phyloP scores from a whole-genome alignment of 1,284 basidiomycete genomes.

The Omphalotus olearius region DNA sequence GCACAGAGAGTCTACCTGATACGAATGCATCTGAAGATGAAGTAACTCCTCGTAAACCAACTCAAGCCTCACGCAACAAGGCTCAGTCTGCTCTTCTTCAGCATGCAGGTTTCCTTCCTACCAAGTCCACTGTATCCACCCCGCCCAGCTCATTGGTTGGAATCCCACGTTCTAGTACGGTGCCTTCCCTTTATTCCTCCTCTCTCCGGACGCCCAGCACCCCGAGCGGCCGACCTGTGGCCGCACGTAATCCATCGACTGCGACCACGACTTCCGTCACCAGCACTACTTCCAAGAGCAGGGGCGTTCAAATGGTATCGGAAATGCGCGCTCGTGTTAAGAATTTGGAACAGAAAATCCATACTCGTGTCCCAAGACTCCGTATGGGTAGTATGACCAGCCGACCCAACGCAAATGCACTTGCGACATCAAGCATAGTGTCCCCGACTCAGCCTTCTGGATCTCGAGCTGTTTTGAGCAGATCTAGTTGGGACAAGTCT shows the following conservation, averaged over 20 bases:
- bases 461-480: conserved; percentile 26
- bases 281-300: conserved; percentile 55
- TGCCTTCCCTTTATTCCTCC: conserved; percentile 45
- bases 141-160: conserved; percentile 40
- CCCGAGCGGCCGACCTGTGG: conserved; percentile 38
- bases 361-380: conserved; percentile 75
- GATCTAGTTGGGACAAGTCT: conserved; percentile 35
- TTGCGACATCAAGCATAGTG: conserved; percentile 28
- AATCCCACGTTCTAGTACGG: conserved; percentile 54
- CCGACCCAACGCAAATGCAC: conserved; percentile 36
- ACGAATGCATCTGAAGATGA: conserved; percentile 15
- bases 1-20: conserved; percentile 33
- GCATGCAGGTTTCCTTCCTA: conserved; percentile 45
- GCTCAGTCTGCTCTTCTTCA: conserved; percentile 47
- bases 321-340: conserved; percentile 80
- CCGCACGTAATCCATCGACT: conserved; percentile 38
- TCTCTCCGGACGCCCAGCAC: conserved; percentile 42
- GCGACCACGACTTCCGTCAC: conserved; percentile 40
- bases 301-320: conserved; percentile 84
- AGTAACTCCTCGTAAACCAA: conserved; percentile 15
- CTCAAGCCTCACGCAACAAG: conserved; percentile 26
- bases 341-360: conserved; percentile 79
- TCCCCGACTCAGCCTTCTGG: conserved; percentile 29
- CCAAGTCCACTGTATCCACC: conserved; percentile 36
- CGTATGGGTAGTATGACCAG: conserved; percentile 71